A percentile compares a stretch with the other conserved stretches of the same genome.
phyloP scores from a whole-genome alignment of 495 filamentous ascomycete species.

The Hypoxylon fuscum region DNA sequence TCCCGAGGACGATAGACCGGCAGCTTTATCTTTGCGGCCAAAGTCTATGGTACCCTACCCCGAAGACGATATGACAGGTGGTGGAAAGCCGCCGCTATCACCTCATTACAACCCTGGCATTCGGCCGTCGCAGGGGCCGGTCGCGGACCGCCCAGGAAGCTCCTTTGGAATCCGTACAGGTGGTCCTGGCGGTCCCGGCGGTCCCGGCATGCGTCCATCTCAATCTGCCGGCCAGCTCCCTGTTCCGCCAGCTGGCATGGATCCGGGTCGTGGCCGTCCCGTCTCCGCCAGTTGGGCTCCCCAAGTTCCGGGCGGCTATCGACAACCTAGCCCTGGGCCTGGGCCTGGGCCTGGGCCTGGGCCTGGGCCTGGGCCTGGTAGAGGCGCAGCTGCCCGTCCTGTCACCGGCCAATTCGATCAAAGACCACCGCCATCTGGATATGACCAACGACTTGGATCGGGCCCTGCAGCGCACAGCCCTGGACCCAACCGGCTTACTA shows the following conservation, averaged over 20 bases:
- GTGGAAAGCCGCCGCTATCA: constrained; percentile 41
- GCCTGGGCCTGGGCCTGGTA: constrained; percentile 48
- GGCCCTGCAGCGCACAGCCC: constrained; percentile 26
- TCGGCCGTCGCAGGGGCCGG: constrained; percentile 52
- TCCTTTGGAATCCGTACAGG: constrained; percentile 70
- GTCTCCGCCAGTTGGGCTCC: constrained; percentile 53
- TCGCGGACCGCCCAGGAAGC: constrained; percentile 68
- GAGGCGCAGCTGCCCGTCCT: constrained; percentile 36
- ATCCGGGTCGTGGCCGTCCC: constrained; percentile 43
- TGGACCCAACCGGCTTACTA: constrained; percentile 47
- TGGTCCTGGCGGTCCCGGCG: constrained; percentile 24
- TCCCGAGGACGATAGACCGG: constrained; percentile 65
- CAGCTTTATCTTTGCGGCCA: constrained; percentile 47
- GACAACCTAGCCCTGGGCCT: constrained; percentile 51
- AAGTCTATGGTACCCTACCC: constrained; percentile 61
- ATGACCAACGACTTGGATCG: constrained; percentile 34
- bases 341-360: constrained; percentile 49
- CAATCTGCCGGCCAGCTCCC: constrained; percentile 37
- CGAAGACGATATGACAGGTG: constrained; percentile 54
- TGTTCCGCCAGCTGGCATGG: constrained; percentile 44
- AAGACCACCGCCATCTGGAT: constrained; percentile 25
- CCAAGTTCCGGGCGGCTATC: constrained; percentile 52
- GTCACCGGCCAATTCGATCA: constrained; percentile 39
- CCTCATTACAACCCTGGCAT: constrained; percentile 49
- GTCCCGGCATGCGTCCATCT: constrained; percentile 27